A percentile compares a stretch with the other conserved stretches of the same genome.
phyloP scores from a whole-genome alignment of 768 basidiomycete species.

The Podaxis pistillaris region DNA sequence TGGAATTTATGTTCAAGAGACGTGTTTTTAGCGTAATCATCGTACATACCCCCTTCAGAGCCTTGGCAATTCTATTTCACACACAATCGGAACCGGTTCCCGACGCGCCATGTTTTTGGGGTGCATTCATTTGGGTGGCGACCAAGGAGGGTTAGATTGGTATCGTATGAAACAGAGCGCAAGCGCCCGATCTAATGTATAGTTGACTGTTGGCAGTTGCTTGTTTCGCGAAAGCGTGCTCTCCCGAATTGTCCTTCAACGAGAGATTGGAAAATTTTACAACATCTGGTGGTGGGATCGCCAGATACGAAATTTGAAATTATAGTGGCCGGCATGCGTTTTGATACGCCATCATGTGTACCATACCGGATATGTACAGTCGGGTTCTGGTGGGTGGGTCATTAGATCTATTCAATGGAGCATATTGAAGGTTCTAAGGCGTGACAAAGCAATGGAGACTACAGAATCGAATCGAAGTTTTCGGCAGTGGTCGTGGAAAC shows the following conservation, averaged over 20 bases:
- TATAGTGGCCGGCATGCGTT: background rate
- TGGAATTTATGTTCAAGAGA: background rate
- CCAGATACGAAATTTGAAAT: background rate
- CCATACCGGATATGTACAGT: background rate
- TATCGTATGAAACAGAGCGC: background rate
- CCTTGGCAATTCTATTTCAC: background rate
- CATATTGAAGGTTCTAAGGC: background rate
- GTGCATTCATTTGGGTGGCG: background rate
- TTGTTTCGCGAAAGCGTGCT: background rate
- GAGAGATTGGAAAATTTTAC: background rate
- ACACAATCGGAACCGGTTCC: constrained; percentile 1
- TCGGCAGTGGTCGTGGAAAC: constrained; percentile 5
- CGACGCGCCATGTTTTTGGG: constrained; percentile 5
- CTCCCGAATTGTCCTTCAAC: background rate
- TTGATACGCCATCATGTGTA: constrained; percentile 6
- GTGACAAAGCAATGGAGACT: background rate
- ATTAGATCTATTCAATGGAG: background rate
- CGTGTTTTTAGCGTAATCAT: background rate
- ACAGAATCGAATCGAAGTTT: background rate
- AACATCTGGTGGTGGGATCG: background rate
- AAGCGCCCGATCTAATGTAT: background rate
- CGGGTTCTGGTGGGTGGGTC: background rate
- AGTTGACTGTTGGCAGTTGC: background rate
- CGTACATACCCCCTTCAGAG: background rate
- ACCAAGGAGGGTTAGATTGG: constrained; percentile 6